A percentile compares a stretch with the other conserved stretches of the same genome.
Conservation (phyloP, 106 monocot genomes). For the Narthecium ossifragum region DNA sequence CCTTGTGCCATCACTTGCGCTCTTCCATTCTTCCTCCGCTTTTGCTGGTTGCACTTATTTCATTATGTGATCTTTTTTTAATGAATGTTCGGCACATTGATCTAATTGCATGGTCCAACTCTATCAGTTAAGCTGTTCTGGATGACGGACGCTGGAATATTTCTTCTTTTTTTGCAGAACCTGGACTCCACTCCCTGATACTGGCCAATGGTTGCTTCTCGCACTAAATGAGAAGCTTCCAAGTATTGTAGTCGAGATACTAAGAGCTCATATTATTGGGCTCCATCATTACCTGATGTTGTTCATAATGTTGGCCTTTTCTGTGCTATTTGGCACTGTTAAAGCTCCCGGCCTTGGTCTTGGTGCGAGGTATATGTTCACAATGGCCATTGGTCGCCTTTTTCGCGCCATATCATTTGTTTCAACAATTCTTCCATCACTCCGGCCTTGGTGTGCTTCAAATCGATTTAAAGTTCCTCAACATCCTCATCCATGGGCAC, state of each 20-base stretch:
- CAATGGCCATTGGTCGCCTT: constrained; percentile 90
- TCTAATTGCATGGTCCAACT: no score
- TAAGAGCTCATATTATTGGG: constrained; percentile 76
- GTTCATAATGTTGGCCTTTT: constrained; percentile 91
- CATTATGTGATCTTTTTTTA: no score
- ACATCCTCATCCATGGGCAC: constrained; percentile 98
- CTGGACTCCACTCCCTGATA: constrained; percentile 90
- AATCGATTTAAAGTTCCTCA: constrained; percentile 51
- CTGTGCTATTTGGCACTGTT: constrained; percentile 78
- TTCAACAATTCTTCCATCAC: constrained; percentile 89
- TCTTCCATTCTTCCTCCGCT: no score
- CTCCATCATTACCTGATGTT: constrained; percentile 94
- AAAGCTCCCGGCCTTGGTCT: constrained; percentile 93
- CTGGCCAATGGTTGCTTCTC: constrained; percentile 92
- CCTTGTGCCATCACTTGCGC: no score
- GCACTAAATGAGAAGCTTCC: constrained; percentile 90
- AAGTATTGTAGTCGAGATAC: constrained; percentile 39
- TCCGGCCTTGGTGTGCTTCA: constrained; percentile 85
- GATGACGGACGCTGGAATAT: no score
- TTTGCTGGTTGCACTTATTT: no score
- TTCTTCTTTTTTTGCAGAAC: constrained; percentile 61
- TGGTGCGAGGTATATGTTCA: constrained; percentile 93
- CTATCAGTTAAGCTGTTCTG: no score
- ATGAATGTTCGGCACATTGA: no score
- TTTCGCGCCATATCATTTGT: constrained; percentile 79